phyloP scores from a whole-genome alignment of 768 basidiomycete species.

The Arthromyces matolae region DNA sequence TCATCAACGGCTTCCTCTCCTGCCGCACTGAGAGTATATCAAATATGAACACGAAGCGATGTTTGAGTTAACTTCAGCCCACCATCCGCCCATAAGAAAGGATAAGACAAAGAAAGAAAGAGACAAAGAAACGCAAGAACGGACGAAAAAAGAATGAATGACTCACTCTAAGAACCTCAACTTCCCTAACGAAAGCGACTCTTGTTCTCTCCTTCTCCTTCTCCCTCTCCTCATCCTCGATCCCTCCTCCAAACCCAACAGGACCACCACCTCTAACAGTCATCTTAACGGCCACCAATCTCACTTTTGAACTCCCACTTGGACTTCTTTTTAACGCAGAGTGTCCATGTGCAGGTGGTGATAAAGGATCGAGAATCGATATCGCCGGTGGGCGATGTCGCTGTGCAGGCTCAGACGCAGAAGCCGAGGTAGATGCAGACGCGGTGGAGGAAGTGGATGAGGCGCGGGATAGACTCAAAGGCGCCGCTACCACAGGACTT shows the following conservation, averaged over 20 bases:
- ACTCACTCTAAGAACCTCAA: constrained; percentile 76
- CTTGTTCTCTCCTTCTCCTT: constrained; percentile 65
- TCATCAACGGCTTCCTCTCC: too few relatives aligned
- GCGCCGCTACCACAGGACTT: too few relatives aligned
- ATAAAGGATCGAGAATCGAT: constrained; percentile 8
- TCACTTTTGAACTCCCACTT: constrained; percentile 4
- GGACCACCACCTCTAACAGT: constrained; percentile 31
- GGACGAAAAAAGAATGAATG: constrained; percentile 5
- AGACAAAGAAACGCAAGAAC: not conserved
- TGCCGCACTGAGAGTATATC: too few relatives aligned
- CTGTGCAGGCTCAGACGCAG: not conserved
- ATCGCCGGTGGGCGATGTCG: not conserved
- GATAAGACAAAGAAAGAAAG: not conserved
- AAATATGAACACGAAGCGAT: too few relatives aligned
- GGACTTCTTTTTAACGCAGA: not conserved
- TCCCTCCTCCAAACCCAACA: constrained; percentile 5
- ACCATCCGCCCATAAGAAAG: too few relatives aligned
- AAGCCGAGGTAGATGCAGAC: constrained; percentile 5
- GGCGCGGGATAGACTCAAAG: constrained; percentile 11
- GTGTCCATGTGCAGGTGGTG: not conserved
- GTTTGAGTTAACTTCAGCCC: too few relatives aligned
- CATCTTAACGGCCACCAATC: constrained; percentile 46
- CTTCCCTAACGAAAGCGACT: constrained; percentile 78
- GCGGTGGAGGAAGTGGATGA: constrained; percentile 14
- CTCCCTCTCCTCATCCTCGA: constrained; percentile 34